These are phyloP conservation scores for Cystobasidium onofrii DNA, from an alignment of 768 basidiomycete species.

Conservation along the genomic window DNA sequence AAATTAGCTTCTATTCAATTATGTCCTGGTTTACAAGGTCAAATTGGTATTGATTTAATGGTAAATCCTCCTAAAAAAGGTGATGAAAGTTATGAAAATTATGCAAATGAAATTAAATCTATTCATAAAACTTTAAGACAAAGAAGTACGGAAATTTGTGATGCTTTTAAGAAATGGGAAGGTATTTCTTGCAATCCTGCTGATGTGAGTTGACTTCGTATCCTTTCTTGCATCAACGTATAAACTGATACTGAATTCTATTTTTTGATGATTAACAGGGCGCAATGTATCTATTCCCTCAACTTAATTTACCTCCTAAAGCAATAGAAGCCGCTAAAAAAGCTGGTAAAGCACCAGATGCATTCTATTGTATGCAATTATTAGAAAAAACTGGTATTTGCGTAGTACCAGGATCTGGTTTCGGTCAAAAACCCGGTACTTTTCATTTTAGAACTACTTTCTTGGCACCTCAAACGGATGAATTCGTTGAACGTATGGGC, in stretches of 20 bases:
- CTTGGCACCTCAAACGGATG: slow-evolving; percentile 85
- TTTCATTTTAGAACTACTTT: slow-evolving; percentile 90
- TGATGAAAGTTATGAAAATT: slow-evolving; percentile 65
- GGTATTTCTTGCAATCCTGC: slow-evolving; percentile 86
- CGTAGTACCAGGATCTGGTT: slow-evolving; percentile 85
- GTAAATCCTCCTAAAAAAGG: slow-evolving; percentile 78
- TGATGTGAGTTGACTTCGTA: slow-evolving; percentile 37
- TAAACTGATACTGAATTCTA: slow-evolving; percentile 38
- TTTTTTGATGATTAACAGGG: slow-evolving; percentile 53
- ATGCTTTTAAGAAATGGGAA: slow-evolving; percentile 67
- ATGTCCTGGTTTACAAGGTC: slow-evolving; percentile 81
- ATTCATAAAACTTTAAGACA: slow-evolving; percentile 67
- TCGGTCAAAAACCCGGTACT: slow-evolving; percentile 84
- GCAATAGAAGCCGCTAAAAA: slow-evolving; percentile 65
- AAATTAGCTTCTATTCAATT: slow-evolving; percentile 89
- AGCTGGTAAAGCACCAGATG: slow-evolving; percentile 73
- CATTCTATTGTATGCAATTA: slow-evolving; percentile 73
- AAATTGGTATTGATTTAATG: slow-evolving; percentile 88
- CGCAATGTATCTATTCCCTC: slow-evolving; percentile 87
- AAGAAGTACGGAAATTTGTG: slow-evolving; percentile 65
- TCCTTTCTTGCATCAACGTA: not conserved
- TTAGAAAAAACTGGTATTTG: slow-evolving; percentile 88
- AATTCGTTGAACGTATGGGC: slow-evolving; percentile 78
- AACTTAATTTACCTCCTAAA: slow-evolving; percentile 62
- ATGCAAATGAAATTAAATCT: slow-evolving; percentile 70